Evolutionary conservation across 2,329 filamentous ascomycete species (phyloP), one percentile per base, ranked within the genome.

Genomic region (Cercospora zeina): DNA sequence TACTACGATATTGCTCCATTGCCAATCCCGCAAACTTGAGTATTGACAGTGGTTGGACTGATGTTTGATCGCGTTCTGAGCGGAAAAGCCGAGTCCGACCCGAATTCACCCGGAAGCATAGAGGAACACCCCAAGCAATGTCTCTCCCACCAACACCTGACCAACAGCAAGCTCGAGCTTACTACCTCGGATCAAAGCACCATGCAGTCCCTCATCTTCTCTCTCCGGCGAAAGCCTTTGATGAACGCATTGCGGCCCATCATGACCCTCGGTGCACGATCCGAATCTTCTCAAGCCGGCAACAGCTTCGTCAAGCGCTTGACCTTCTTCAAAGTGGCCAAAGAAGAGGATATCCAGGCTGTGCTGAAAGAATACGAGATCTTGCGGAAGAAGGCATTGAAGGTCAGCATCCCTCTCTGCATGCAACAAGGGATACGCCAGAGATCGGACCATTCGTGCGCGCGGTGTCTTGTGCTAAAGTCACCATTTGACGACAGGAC

Each of bases 281-380:
- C 50, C 16, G 58, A 61, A 53, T 66, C 65, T 14, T 51, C 14
- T 62, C 67, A 24, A 63, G 66, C 61, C 30, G 62, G 50, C 8
- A 42, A 53, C 10, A 58, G 11, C 3, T 66, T 70, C 19, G 77
- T 83, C 65, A 79, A 82, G 66, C 77, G 81, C 49, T 76, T 83
- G 65, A 83, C 81, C 14, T 74, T 83, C 62, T 83, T 84, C 77
- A 83, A 83, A 65, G 75, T 83, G 60, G 78, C 81, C 62, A 77
- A 79, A 49, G 77, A 79, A 54, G 77, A 77, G 56, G 77, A 80
- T 62, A 77, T 78, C n/a, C 70, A 77, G 21, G 72, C 74, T 11
- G 68, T 82, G 3, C 65, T 82, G 3, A 77, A 78, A 39, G 71
- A 79, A 62, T 81, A 81, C 67, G 78, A 78, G 65, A 69, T 76